Evolutionary conservation across 2,329 filamentous ascomycete genomes (phyloP), one percentile per base, ranked within the genome.

Genomic region (Verticillium nonalfalfae): DNA sequence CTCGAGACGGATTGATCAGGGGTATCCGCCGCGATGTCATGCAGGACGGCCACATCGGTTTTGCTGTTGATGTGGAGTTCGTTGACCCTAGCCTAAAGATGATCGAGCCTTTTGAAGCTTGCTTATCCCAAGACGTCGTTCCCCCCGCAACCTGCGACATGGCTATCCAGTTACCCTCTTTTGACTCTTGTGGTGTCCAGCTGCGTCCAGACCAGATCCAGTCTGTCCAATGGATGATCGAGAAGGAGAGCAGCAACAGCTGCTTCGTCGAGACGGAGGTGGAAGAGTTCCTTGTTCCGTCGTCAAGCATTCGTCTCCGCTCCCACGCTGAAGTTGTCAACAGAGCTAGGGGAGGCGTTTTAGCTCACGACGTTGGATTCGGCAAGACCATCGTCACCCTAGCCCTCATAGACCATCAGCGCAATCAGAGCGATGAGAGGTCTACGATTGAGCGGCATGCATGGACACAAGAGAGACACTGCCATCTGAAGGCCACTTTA

Each of bases 291-390:
- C 63, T 74, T 5, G 63, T 74, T 3, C 62, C 68, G 0, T 67
- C 68, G 3, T 66, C 76, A 18, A 71, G 72, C 34, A 50, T 78
- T 5, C 72, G 76, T 3, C 61, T 78, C 1, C 33, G 70, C 2
- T 76, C 71, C 7, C 63, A 66, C 6, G 75, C 74, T 1, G 62
- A 69, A 57, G 64, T 67, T 3, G 62, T 64, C 5, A 68, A 71
- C 31, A 63, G 60, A 7, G 65, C 68, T 39, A 68, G 67, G 3
- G 77, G 78, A 13, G 78, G 77, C 34, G 70, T 79, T 9, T 67
- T 78, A 7, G 78, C 77, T 1, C 77, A 79, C 54, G 72, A 78
- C 34, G 75, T 79, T 14, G 78, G 78, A 15, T 79, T 75, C 59
- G 78, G 78, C 1, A 80, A 80, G 66, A 80, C 78, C 0, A 70